phyloP scores from a whole-genome alignment of 169 alveolate species.

The Cryptosporidium canis region DNA sequence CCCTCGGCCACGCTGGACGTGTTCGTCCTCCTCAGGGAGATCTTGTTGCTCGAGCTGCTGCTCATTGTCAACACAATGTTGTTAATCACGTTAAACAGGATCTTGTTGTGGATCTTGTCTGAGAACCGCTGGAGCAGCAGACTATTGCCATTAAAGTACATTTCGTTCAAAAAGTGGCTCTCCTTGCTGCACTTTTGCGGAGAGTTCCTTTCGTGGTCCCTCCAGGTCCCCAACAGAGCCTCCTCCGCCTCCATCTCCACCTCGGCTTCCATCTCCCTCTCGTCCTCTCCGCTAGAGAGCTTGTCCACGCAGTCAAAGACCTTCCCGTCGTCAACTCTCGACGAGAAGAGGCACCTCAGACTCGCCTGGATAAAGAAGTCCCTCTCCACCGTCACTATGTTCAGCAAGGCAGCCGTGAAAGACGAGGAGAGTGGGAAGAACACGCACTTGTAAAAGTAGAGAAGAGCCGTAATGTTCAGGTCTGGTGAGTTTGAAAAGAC shows the following conservation, averaged over 20 bases:
- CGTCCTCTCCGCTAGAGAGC: no score
- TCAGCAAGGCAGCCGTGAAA: constrained; percentile 47
- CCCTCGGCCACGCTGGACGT: neutral
- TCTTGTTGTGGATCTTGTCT: neutral
- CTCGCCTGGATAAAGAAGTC: constrained; percentile 24
- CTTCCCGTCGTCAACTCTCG: constrained; percentile 9
- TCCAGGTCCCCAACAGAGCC: neutral
- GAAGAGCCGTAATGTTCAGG: constrained; percentile 20
- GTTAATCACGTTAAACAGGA: constrained; percentile 36
- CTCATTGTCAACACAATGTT: constrained; percentile 27
- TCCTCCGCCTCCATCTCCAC: constrained; percentile 1
- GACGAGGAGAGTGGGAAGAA: constrained; percentile 58
- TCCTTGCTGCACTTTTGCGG: neutral
- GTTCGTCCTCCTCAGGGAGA: constrained; percentile 18
- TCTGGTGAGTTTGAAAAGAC: constrained; percentile 43
- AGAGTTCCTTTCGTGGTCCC: neutral
- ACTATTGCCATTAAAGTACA: neutral
- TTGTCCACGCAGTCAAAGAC: constrained; percentile 5
- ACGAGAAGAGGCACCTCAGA: neutral
- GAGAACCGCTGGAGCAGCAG: neutral
- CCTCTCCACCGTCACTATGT: constrained; percentile 54
- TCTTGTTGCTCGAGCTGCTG: neutral
- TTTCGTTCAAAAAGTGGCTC: constrained; percentile 11
- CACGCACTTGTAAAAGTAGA: constrained; percentile 52
- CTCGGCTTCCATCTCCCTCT: neutral